Base-by-base conservation (phyloP, 495 filamentous ascomycete genomes). In the Penicillium maclennaniae region DNA sequence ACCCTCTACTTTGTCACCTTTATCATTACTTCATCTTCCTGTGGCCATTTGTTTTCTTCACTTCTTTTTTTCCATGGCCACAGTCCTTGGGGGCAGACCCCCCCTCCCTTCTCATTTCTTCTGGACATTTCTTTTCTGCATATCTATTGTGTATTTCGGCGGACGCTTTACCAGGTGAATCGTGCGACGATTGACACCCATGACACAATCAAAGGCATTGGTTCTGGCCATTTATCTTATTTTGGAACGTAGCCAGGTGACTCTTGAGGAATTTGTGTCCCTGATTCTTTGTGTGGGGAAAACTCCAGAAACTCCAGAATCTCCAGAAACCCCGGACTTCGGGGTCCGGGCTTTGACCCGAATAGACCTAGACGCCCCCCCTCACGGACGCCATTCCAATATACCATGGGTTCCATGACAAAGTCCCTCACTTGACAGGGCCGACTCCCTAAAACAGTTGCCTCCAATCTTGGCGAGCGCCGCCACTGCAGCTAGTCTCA, bases 1-100 rank as follows among this genome's bases (percentile, higher is more conserved):
- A 67, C 61, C 59, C 59, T 55, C 58, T 60, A 44, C 47, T 57
- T 63, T 45, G 31, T 59, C 27, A 36, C 38, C 45, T 43, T 45
- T 43, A 20, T 23, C 37, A 46, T 52, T 49, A 37, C 15, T 53
- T 55, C 19, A 47, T 48, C 53, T 41, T 42, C 49, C 47, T 46
- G 51, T 51, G 42, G 19, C 44, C 27, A 51, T 44, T 39, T 46
- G 54, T 38, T 44, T 45, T 40, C 25, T 3, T 26, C 10, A 31
- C 23, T 25, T 39, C 54, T 34, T 46, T 44, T 38, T 26, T 57
- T 48, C 49, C 39, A 54, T 55, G 52, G 50, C 51, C 54, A 59
- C 55, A 60, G 16, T 42, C 25, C 28, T 9, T 15, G 44, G 48
- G 48, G 47, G 38, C 49, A 37, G 53, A 56, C 53, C 44, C 49